Percentiles rank a stretch among this genome's conserved stretches.
Evolutionary conservation across 2,329 filamentous ascomycete species (phyloP).

Genomic region (Teratosphaeriaceae sp.): DNA sequence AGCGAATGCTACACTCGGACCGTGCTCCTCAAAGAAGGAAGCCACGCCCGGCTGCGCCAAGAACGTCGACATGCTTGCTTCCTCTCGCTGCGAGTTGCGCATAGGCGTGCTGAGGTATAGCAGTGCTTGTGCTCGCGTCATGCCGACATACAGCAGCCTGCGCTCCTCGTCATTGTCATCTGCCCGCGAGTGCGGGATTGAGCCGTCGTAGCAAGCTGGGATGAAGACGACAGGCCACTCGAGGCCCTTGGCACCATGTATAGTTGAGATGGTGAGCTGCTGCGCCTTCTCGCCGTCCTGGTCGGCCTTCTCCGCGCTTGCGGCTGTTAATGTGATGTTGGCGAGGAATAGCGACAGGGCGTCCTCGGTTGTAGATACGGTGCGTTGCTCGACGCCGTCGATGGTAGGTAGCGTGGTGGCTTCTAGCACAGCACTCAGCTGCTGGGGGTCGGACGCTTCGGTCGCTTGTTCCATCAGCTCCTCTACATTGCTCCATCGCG

Average conservation of each 20-base stretch:
- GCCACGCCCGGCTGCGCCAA: constrained; percentile 51
- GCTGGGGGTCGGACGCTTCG: constrained; percentile 51
- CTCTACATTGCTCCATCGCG: constrained; percentile 80
- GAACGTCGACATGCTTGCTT: constrained; percentile 66
- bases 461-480: constrained; percentile 76
- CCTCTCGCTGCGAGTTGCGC: constrained; percentile 55
- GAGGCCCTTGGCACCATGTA: constrained; percentile 90
- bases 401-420: constrained; percentile 57
- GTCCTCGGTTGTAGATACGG: constrained; percentile 48
- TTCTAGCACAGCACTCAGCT: constrained; percentile 22
- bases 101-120: constrained; percentile 79
- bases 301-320: constrained; percentile 59
- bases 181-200: constrained; percentile 79
- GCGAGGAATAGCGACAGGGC: constrained; percentile 75
- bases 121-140: constrained; percentile 84
- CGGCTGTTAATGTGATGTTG: constrained; percentile 80
- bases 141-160: constrained; percentile 85
- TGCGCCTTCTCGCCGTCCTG: constrained; percentile 48
- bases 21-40: constrained; percentile 51
- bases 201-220: constrained; percentile 81
- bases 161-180: constrained; percentile 86
- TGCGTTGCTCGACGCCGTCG: constrained; percentile 57
- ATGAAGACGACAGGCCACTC: constrained; percentile 97
- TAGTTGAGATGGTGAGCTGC: constrained; percentile 85
- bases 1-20: constrained; percentile 60